Base-by-base conservation (phyloP, 306 rosid species). In the Fragaria ananassa region DNA sequence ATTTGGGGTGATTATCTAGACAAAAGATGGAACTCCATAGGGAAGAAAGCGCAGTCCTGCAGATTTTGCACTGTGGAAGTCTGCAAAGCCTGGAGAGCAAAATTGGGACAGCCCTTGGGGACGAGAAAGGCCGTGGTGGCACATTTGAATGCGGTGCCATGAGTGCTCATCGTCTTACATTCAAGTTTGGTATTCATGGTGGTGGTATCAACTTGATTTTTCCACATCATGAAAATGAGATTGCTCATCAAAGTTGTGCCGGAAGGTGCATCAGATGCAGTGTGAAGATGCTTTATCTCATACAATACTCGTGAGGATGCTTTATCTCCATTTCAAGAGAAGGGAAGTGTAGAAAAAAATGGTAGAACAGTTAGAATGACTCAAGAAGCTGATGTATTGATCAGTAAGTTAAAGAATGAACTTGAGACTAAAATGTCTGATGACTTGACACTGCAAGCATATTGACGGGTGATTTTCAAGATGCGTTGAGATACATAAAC, bases 31-130 rank as follows among this genome's bases (percentile, higher is more conserved):
- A 3, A 31, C 35, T 31, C 35, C 35, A 3, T 31, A 3, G 35
- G 35, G 35, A 47, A 87, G 97, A 81, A 93, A 93, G 89, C 88
- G 77, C 25, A 88, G 86, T 79, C 97, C 90, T 35, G 91, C 92
- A 71, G 98, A 93, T 79, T 88, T 93, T 86, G 97, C 98, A 37
- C 79, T 93, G 87, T 91, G 98, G 97, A 90, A 94, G 97, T 88
- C 93, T 68, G 93, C 96, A 31, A 94, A 94, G 83, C 89, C 94
- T 25, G 98, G 90, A 21, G 98, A 92, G 85, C 97, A 96, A 63
- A 86, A 93, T 77, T 92, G 99, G 99, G 91, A 92, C 75, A 92
- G 97, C 75, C 93, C 93, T 29, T 92, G 98, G 98, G 97, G 97
- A 75, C 89, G 78, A 76, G 98, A 93, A 70, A 88, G 98, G 67